These are phyloP conservation scores for Tuber melanosporum DNA, from an alignment of 495 filamentous ascomycete genomes.

Conservation along the genomic window DNA sequence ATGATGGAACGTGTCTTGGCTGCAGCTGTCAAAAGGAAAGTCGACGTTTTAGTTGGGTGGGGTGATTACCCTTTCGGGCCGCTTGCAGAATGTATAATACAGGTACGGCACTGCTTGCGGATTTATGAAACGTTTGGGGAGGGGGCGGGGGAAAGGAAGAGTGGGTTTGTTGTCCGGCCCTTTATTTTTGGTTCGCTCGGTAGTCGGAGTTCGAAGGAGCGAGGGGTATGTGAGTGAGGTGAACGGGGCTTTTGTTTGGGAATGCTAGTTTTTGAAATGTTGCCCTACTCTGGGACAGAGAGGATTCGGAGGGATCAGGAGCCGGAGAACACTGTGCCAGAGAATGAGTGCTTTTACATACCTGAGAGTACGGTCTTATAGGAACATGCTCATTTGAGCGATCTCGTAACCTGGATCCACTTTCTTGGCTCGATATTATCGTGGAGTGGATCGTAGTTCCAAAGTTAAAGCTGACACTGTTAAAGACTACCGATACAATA, in stretches of 20 bases:
- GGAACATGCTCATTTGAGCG: neutral
- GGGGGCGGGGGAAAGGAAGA: neutral
- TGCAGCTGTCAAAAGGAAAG: conserved; percentile 4
- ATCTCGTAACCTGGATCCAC: neutral
- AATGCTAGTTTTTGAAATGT: neutral
- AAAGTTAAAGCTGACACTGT: neutral
- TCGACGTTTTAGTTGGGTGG: neutral
- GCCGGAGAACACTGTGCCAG: neutral
- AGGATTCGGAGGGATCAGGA: neutral
- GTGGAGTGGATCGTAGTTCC: neutral
- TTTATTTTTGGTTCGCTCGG: neutral
- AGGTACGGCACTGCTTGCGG: neutral
- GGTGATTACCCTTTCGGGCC: neutral
- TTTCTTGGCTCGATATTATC: neutral
- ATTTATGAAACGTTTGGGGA: neutral
- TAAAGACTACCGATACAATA: neutral
- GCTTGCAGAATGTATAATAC: neutral
- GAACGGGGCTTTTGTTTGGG: neutral
- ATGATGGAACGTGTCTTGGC: neutral
- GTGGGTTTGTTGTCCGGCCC: neutral
- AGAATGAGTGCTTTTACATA: neutral
- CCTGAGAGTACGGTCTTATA: neutral
- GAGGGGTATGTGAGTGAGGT: neutral
- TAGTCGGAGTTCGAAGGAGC: neutral
- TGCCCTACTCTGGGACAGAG: neutral